Percentiles rank a stretch among this genome's conserved stretches.
phyloP scores from a whole-genome alignment of 257 asterid species.

The Solanum sejunctum region DNA sequence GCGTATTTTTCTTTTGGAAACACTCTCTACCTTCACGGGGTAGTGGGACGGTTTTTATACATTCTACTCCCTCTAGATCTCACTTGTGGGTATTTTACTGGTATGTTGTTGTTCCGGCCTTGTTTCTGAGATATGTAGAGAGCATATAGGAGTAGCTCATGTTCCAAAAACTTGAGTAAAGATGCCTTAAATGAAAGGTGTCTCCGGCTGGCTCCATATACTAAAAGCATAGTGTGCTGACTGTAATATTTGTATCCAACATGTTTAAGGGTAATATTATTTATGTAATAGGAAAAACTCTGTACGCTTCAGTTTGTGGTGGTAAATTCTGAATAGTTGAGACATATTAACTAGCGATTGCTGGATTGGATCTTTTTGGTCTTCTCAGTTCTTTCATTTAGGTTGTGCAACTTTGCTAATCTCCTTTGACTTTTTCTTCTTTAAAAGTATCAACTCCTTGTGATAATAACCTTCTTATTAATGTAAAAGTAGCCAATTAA shows the following conservation, averaged over 20 bases:
- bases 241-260: conserved; percentile 6
- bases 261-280: neutral
- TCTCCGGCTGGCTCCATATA: neutral
- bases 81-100: no score
- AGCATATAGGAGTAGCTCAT: neutral
- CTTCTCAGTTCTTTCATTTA: neutral
- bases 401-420: no score
- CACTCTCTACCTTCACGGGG: no score
- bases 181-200: neutral
- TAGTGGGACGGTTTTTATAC: no score
- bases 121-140: neutral
- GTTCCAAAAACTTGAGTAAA: neutral
- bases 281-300: neutral
- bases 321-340: neutral
- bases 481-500: no score
- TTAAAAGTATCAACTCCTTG: no score
- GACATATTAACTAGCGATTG: no score
- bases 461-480: no score
- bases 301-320: neutral
- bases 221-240: neutral
- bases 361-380: neutral
- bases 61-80: no score
- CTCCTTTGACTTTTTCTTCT: no score
- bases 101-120: neutral
- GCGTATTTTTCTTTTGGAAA: neutral